Conservation (phyloP, 2,329 filamentous ascomycete species). For the Colletotrichum theobromicola region DNA sequence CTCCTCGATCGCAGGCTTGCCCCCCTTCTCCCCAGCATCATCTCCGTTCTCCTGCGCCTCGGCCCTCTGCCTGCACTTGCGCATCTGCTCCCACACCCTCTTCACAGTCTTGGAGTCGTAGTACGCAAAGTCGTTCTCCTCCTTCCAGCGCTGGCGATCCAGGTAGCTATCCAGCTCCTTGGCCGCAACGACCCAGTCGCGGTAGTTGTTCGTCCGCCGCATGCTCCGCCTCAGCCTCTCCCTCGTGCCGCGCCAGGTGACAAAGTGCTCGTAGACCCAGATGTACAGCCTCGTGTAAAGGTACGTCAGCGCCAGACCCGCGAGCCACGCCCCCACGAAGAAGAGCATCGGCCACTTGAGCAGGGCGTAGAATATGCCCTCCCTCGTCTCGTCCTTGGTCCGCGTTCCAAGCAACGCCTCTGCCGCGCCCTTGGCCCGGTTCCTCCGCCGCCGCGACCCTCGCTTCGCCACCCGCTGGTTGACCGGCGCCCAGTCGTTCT, state of each 20-base stretch:
- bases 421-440: slow-evolving; percentile 42
- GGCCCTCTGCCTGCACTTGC: slow-evolving; percentile 64
- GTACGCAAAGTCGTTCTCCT: slow-evolving; percentile 78
- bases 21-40: slow-evolving; percentile 37
- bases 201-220: slow-evolving; percentile 74
- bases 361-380: slow-evolving; percentile 88
- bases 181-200: slow-evolving; percentile 83
- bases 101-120: slow-evolving; percentile 88
- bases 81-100: slow-evolving; percentile 78
- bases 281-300: slow-evolving; percentile 87
- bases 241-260: slow-evolving; percentile 86
- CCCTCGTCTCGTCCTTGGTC: slow-evolving; percentile 88
- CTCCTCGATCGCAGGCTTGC: slow-evolving; percentile 68
- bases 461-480: slow-evolving; percentile 67
- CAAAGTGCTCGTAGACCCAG: slow-evolving; percentile 86
- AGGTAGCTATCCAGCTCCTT: slow-evolving; percentile 80
- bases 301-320: slow-evolving; percentile 76
- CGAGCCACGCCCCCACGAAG: slow-evolving; percentile 81
- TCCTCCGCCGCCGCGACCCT: slow-evolving; percentile 37
- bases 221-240: slow-evolving; percentile 74
- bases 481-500: slow-evolving; percentile 95
- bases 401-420: slow-evolving; percentile 56
- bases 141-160: slow-evolving; percentile 81
- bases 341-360: slow-evolving; percentile 92
- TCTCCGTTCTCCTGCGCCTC: slow-evolving; percentile 50